Conservation (phyloP, 2,329 filamentous ascomycete species). For the Penicillium sp. region DNA sequence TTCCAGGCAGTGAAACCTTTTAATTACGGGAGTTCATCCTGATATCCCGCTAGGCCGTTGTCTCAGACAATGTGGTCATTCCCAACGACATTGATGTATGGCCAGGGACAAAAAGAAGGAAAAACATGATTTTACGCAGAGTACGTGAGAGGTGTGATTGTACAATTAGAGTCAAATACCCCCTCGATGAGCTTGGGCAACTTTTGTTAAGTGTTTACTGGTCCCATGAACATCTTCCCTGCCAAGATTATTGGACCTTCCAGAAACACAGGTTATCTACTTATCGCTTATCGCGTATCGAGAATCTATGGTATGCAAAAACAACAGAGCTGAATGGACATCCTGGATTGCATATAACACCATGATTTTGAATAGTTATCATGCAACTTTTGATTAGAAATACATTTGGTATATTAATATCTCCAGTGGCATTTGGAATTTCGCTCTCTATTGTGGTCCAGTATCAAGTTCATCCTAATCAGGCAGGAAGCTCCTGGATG, state of each 20-base stretch:
- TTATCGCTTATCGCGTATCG: not conserved
- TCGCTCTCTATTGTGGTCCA: not conserved
- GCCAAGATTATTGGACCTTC: conserved; percentile 4
- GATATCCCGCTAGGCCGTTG: conserved; percentile 18
- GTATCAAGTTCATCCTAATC: too few relatives aligned
- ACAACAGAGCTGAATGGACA: not conserved
- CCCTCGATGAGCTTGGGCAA: not conserved
- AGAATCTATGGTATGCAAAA: not conserved
- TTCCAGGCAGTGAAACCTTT: conserved; percentile 26
- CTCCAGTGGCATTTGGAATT: too few relatives aligned
- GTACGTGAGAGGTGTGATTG: not conserved
- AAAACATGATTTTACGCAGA: not conserved
- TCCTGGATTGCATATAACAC: not conserved
- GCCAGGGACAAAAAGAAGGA: conserved; percentile 10
- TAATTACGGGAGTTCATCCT: conserved; percentile 21
- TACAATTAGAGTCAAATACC: not conserved
- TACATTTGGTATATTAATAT: too few relatives aligned
- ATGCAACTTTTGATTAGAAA: too few relatives aligned
- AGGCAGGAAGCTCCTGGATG: not conserved
- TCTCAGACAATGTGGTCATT: conserved; percentile 31
- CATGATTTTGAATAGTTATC: too few relatives aligned
- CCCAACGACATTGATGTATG: not conserved
- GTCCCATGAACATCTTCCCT: not conserved
- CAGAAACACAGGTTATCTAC: not conserved
- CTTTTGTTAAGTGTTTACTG: not conserved